Evolutionary conservation across 441 rosid genomes (phyloP).

Genomic region (Pelargonium myrrhifolium): DNA sequence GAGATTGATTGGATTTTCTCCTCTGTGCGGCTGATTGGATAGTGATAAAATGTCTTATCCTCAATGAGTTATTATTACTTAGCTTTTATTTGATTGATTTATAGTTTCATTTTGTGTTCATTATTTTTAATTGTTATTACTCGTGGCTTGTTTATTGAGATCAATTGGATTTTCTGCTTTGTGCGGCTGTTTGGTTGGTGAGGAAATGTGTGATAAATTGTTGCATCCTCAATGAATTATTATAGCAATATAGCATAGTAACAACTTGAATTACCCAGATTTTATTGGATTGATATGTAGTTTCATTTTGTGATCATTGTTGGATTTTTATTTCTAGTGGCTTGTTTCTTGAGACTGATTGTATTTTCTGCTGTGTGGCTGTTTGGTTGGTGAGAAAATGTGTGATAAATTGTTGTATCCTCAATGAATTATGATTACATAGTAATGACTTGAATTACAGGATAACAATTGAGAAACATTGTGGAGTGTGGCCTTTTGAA

Average conservation of each 20-base stretch:
- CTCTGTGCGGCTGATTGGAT: neutral
- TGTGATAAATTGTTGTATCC: neutral
- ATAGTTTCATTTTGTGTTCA: too few species aligned
- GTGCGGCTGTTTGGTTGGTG: neutral
- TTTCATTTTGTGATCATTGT: neutral
- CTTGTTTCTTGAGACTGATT: neutral
- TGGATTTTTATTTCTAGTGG: neutral
- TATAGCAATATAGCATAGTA: too few species aligned
- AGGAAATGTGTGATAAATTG: too few species aligned
- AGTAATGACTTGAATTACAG: too few species aligned
- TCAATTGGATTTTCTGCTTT: neutral
- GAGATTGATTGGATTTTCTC: neutral
- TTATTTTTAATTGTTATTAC: neutral
- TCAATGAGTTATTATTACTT: neutral
- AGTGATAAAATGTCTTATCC: neutral
- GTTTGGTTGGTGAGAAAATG: constrained; percentile 2
- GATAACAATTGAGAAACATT: too few species aligned
- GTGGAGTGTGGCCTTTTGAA: too few species aligned
- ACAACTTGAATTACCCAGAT: too few species aligned
- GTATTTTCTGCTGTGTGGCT: neutral
- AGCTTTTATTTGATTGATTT: too few species aligned
- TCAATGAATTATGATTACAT: neutral
- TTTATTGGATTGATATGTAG: neutral
- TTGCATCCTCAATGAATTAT: too few species aligned
- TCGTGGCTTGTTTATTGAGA: neutral